Base-by-base conservation (phyloP, 768 basidiomycete genomes). In the Pleurotus eryngii region DNA sequence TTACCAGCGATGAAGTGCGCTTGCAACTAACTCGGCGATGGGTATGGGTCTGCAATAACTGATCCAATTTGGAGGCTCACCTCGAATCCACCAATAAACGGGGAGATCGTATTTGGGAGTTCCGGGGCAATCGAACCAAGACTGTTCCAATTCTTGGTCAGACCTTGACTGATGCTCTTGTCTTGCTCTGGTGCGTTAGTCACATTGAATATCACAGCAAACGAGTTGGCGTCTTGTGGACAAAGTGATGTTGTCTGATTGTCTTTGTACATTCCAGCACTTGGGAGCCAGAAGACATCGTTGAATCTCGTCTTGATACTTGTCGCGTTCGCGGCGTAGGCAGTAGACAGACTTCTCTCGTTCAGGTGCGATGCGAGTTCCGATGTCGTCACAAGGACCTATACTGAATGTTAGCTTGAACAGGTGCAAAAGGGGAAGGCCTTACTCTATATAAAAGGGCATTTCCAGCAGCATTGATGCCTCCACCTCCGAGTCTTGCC, bases 51-150 rank as follows among this genome's bases (percentile, higher is more conserved):
- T 17, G 56, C 37, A 7, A 22, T 3, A 42, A 46, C 15, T 35
- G 30, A 57, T 39, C 8, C 30, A 1, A 11, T 35, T 4, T 3
- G 30, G 35, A 38, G 17, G 57, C 73, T n/a, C 45, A 80, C 81
- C 76, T 85, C 82, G 50, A 83, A 78, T 4, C 82, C 81, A 50
- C 77, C 71, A 9, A 84, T 83, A 60, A 84, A 85, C 3, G 83
- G 83, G 58, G 78, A 79, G 46, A 85, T 81, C 1, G 81, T 84
- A 59, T 82, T 81, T 0, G 81, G 80, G 4, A 85, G 66, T 63
- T 85, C 83, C 0, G 82, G 83, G 5, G 81, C 73, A 2, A 84
- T 73, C 1, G 81, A 70, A 0, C 83, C 83, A 1, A 82, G 56
- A 0, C 70, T 71, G 57, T 79, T 80, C 83, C 83, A 85, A 61